Evolutionary conservation across 2,329 filamentous ascomycete genomes (phyloP).

Genomic region (Fusarium veterinarium): DNA sequence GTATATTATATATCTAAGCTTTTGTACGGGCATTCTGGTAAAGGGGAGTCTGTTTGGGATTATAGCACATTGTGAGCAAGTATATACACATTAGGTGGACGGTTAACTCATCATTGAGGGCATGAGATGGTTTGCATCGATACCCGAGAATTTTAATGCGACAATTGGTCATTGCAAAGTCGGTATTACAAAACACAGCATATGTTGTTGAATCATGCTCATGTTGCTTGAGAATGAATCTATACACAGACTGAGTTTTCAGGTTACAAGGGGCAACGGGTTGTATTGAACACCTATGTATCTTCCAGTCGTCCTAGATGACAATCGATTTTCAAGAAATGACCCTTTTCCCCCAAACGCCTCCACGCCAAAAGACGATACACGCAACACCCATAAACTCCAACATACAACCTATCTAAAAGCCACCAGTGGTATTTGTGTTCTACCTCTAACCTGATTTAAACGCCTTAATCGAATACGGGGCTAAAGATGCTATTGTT

Average conservation of each 20-base stretch:
- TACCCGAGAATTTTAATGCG: conserved; percentile 37
- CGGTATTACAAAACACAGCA: not conserved
- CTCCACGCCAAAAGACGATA: not conserved
- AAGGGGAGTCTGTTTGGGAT: conserved; percentile 17
- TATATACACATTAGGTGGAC: conserved; percentile 11
- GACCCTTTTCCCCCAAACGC: not conserved
- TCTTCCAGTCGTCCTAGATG: not conserved
- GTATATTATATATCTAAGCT: conserved; percentile 30
- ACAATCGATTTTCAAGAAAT: not conserved
- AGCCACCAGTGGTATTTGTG: not conserved
- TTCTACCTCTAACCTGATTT: not conserved
- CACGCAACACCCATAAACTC: not conserved
- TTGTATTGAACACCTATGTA: not conserved
- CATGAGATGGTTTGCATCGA: conserved; percentile 28
- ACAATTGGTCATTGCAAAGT: not conserved
- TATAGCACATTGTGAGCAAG: not conserved
- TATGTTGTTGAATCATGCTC: not conserved
- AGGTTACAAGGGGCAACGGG: not conserved
- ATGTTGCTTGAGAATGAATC: not conserved
- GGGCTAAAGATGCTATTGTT: conserved; percentile 8
- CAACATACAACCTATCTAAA: not conserved
- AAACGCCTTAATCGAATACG: not conserved
- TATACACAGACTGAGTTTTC: not conserved
- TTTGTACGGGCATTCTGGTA: not conserved
- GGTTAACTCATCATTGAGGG: conserved; percentile 10